Percentiles rank a stretch among this genome's conserved stretches.
These are phyloP conservation scores for Persicaria maculosa DNA, from an alignment of 148 eudicot species.

Conservation along the genomic window DNA sequence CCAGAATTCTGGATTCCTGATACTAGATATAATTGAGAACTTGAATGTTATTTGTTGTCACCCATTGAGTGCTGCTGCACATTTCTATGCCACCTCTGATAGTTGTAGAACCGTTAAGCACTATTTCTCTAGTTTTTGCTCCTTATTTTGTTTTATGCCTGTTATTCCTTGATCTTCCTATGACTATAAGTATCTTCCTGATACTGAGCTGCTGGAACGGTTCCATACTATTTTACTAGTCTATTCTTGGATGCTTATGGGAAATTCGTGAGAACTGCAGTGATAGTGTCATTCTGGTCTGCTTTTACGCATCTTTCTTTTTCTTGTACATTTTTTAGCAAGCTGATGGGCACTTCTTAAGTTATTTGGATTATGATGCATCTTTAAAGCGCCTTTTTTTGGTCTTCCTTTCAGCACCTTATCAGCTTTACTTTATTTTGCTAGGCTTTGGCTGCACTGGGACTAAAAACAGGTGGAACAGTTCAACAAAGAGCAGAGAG, in stretches of 20 bases:
- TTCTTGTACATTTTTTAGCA: no score
- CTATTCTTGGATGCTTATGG: not conserved
- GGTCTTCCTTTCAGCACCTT: not conserved
- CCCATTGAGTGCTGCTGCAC: not conserved
- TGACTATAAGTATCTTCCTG: not conserved
- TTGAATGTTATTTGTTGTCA: not conserved
- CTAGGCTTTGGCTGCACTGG: slow-evolving; percentile 86
- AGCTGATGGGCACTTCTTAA: not conserved
- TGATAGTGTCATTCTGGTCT: no score
- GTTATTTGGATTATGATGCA: not conserved
- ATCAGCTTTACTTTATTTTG: slow-evolving; percentile 9
- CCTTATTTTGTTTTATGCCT: not conserved
- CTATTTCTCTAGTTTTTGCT: not conserved
- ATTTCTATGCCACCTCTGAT: not conserved
- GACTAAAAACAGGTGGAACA: slow-evolving; percentile 90
- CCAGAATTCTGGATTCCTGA: not conserved
- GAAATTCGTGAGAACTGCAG: not conserved
- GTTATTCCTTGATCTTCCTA: not conserved
- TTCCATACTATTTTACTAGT: not conserved
- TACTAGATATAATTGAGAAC: not conserved
- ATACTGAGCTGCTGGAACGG: not conserved
- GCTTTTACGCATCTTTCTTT: no score
- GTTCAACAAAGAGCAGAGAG: slow-evolving; percentile 94
- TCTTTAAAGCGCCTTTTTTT: not conserved
- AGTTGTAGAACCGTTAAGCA: no score